These are phyloP conservation scores for Xylaria sp. DNA, from an alignment of 2,329 filamentous ascomycete genomes.

Conservation along the genomic window DNA sequence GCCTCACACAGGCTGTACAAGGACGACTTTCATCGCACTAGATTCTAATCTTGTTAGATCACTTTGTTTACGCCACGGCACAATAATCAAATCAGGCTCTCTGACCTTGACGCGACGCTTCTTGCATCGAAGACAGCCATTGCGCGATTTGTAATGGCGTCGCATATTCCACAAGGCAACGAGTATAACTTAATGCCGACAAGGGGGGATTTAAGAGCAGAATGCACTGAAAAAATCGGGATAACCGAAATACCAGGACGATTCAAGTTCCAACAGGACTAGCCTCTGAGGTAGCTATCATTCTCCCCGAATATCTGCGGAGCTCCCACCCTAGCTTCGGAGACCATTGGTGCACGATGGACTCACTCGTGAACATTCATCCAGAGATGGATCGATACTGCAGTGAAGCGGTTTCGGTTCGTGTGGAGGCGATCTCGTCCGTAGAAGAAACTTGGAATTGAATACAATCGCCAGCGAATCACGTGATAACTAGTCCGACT, in stretches of 20 bases:
- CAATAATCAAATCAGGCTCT: background rate
- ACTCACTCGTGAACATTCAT: background rate
- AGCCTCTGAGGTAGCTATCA: background rate
- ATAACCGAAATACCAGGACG: background rate
- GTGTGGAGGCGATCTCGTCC: too few species aligned
- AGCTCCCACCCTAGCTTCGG: background rate
- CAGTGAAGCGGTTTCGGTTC: too few species aligned
- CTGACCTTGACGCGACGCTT: constrained; percentile 24
- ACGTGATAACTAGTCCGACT: too few species aligned
- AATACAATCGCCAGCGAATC: too few species aligned
- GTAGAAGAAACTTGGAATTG: too few species aligned
- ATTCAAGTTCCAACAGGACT: background rate
- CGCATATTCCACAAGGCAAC: constrained; percentile 10
- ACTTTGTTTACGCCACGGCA: background rate
- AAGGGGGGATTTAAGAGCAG: background rate
- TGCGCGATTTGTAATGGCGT: constrained; percentile 21
- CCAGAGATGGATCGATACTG: background rate
- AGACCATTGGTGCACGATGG: background rate
- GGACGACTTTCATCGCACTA: constrained; percentile 22
- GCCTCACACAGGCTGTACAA: constrained; percentile 22
- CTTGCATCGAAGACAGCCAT: constrained; percentile 26
- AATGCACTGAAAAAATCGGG: background rate
- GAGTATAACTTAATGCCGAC: background rate
- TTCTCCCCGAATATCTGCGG: background rate
- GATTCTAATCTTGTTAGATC: constrained; percentile 6